phyloP scores from a whole-genome alignment of 345 rosid species.

The Brassica carinata region DNA sequence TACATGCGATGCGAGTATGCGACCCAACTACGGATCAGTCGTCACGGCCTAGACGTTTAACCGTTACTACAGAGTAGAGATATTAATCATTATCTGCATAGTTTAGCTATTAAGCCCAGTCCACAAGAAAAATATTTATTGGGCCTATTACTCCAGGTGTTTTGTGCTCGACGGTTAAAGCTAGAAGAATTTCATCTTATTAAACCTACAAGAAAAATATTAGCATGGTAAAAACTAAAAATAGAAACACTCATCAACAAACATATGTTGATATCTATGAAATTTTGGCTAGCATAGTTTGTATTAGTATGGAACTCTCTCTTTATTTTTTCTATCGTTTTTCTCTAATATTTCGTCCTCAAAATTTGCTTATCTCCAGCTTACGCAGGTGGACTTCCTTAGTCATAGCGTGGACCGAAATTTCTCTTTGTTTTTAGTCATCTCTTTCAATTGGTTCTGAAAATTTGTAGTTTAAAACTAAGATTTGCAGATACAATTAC shows the following conservation, averaged over 20 bases:
- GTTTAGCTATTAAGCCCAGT: constrained; percentile 27
- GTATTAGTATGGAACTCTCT: neutral
- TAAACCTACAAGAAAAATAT: neutral
- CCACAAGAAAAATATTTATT: neutral
- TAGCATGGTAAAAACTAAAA: neutral
- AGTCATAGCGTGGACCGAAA: too few relatives aligned
- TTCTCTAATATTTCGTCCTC: too few relatives aligned
- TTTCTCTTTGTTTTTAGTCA: too few relatives aligned
- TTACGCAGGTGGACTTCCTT: too few relatives aligned
- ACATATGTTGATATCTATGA: neutral
- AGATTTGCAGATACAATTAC: too few relatives aligned
- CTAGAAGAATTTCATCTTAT: neutral
- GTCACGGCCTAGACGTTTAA: neutral
- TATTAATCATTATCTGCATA: neutral
- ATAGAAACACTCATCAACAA: neutral
- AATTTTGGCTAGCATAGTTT: neutral
- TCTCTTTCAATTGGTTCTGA: too few relatives aligned
- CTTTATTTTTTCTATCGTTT: too few relatives aligned
- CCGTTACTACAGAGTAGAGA: neutral
- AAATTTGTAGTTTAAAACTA: too few relatives aligned
- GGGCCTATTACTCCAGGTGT: neutral
- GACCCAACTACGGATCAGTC: constrained; percentile 8
- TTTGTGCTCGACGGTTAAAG: neutral
- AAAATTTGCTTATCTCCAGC: too few relatives aligned
- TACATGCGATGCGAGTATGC: neutral